phyloP scores from a whole-genome alignment of 108 stramenopile species.

The Pseudonitzschia pungens region DNA sequence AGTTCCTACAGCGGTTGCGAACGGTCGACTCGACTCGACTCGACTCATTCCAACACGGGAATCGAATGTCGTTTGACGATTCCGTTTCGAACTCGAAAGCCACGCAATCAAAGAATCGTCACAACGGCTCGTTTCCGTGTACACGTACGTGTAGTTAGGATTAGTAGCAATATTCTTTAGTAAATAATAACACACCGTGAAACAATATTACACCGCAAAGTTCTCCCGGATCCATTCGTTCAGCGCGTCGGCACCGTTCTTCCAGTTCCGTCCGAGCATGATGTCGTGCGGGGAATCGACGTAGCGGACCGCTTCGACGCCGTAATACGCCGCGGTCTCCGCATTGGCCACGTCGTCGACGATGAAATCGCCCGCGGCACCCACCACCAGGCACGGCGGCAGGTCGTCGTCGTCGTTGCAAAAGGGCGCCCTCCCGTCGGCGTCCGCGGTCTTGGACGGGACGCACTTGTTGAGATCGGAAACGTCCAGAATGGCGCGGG shows the following conservation, averaged over 20 bases:
- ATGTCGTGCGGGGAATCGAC: slow-evolving; percentile 75
- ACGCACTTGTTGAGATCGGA: slow-evolving; percentile 42
- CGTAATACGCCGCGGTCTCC: slow-evolving; percentile 62
- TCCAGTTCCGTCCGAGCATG: slow-evolving; percentile 64
- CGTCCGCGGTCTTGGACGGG: slow-evolving; percentile 32
- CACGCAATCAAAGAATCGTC: no score
- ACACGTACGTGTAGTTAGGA: no score
- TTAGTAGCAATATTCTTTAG: no score
- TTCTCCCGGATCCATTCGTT: slow-evolving; percentile 39
- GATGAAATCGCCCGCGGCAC: slow-evolving; percentile 60
- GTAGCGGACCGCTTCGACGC: slow-evolving; percentile 36
- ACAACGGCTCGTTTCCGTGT: no score
- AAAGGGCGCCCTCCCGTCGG: slow-evolving; percentile 42
- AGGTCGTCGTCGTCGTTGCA: slow-evolving; percentile 17
- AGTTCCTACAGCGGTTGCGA: no score
- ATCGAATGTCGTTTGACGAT: no score
- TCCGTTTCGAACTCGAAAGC: no score
- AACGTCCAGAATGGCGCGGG: slow-evolving; percentile 59
- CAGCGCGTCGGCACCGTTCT: slow-evolving; percentile 49
- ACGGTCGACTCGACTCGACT: no score
- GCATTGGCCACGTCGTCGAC: slow-evolving; percentile 60
- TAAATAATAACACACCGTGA: no score
- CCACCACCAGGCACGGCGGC: slow-evolving; percentile 63
- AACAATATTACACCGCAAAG: no score
- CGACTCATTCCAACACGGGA: no score